phyloP scores from a whole-genome alignment of 257 asterid genomes.

The Lavandula angustifolia region DNA sequence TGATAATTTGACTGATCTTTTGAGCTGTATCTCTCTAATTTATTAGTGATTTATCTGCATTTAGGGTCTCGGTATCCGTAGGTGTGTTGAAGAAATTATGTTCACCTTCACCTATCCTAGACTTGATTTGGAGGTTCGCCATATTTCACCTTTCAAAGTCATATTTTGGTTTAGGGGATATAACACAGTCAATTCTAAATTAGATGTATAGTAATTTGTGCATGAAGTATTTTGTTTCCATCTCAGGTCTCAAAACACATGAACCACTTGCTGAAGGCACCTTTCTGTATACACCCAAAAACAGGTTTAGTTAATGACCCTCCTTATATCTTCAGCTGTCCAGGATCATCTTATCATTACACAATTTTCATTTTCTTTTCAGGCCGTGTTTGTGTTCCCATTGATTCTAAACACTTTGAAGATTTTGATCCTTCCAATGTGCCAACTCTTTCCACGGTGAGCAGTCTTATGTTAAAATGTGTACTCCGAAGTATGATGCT shows the following conservation, averaged over 20 bases:
- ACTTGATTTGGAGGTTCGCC: slow-evolving; percentile 85
- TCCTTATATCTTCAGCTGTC: slow-evolving; percentile 21
- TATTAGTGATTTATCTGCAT: slow-evolving; percentile 19
- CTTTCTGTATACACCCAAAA: slow-evolving; percentile 87
- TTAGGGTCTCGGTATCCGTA: slow-evolving; percentile 68
- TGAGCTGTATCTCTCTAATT: slow-evolving; percentile 4
- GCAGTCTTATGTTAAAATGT: slow-evolving; percentile 5
- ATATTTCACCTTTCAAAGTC: slow-evolving; percentile 6
- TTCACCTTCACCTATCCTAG: slow-evolving; percentile 87
- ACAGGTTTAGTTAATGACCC: slow-evolving; percentile 54
- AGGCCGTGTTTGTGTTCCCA: slow-evolving; percentile 94
- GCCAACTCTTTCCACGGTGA: slow-evolving; percentile 86
- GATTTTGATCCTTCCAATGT: slow-evolving; percentile 80
- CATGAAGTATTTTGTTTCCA: slow-evolving; percentile 24
- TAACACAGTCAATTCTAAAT: not conserved
- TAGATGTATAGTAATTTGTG: slow-evolving; percentile 1
- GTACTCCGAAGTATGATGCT: not conserved
- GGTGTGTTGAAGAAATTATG: slow-evolving; percentile 83
- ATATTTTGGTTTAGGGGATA: slow-evolving; percentile 18
- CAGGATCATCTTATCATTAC: slow-evolving; percentile 1
- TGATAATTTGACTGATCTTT: not conserved
- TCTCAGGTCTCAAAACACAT: slow-evolving; percentile 83
- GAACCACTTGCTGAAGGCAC: slow-evolving; percentile 94
- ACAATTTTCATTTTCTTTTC: slow-evolving; percentile 21
- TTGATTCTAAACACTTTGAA: slow-evolving; percentile 79